phyloP scores from a whole-genome alignment of 2,329 filamentous ascomycete genomes.

The Achaetomium macrosporum region DNA sequence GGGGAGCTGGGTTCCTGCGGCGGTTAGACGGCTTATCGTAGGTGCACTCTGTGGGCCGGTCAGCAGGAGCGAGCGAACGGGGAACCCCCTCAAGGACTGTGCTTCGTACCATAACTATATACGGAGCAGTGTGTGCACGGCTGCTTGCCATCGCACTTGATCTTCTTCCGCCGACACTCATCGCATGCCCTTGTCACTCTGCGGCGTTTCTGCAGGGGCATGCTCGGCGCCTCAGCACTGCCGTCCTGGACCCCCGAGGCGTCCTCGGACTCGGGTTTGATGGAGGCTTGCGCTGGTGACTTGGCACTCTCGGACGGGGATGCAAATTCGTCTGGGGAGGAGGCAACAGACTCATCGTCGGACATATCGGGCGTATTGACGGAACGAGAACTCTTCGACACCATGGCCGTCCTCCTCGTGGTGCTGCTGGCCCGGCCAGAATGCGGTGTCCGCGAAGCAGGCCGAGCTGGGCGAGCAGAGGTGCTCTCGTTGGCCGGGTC shows the following conservation, averaged over 20 bases:
- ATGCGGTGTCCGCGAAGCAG: conserved; percentile 20
- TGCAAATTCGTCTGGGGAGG: conserved; percentile 23
- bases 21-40: conserved; percentile 94
- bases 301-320: conserved; percentile 40
- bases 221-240: conserved; percentile 29
- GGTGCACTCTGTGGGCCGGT: conserved; percentile 65
- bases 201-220: conserved; percentile 67
- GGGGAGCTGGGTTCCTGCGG: conserved; percentile 81
- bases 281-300: conserved; percentile 28
- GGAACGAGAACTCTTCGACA: conserved; percentile 18
- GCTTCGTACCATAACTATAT: conserved; percentile 93
- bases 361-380: conserved; percentile 37
- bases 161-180: conserved; percentile 78
- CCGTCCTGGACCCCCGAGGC: conserved; percentile 16
- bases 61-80: conserved; percentile 18
- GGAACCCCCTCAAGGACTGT: neutral
- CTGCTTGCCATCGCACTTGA: conserved; percentile 81
- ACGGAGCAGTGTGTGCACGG: conserved; percentile 94
- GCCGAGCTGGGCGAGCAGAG: conserved; percentile 16
- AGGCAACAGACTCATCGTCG: conserved; percentile 36
- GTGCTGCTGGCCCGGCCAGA: conserved; percentile 17
- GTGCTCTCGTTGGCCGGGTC: conserved; percentile 9
- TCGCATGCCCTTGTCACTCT: conserved; percentile 77
- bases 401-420: conserved; percentile 15
- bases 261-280: conserved; percentile 36